Evolutionary conservation across 768 basidiomycete genomes (phyloP).

Genomic region (Paxillus ammoniavirescens): DNA sequence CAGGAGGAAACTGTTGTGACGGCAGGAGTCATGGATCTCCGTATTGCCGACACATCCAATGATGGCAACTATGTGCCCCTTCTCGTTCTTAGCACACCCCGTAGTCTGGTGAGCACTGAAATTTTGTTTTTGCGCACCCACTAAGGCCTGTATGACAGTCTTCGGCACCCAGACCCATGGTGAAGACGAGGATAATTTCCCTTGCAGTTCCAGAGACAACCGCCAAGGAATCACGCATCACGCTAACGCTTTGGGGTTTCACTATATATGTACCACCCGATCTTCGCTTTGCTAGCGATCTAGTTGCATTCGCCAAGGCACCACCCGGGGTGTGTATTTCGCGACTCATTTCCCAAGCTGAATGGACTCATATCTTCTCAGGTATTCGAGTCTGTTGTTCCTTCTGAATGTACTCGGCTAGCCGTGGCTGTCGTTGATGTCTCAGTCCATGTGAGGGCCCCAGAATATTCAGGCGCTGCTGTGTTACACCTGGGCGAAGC

Average conservation of each 20-base stretch:
- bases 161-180: conserved; percentile 44
- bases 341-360: neutral
- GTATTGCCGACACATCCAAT: conserved; percentile 46
- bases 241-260: conserved; percentile 60
- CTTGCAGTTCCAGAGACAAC: conserved; percentile 54
- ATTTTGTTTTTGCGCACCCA: neutral
- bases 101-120: conserved; percentile 50
- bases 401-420: conserved; percentile 80
- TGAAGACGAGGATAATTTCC: conserved; percentile 71
- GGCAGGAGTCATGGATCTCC: conserved; percentile 60
- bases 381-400: conserved; percentile 93
- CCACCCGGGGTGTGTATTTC: conserved; percentile 76
- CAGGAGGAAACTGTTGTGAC: conserved; percentile 74
- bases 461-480: conserved; percentile 60
- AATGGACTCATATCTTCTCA: conserved; percentile 19
- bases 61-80: conserved; percentile 37
- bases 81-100: conserved; percentile 54
- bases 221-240: conserved; percentile 78
- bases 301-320: conserved; percentile 67
- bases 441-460: conserved; percentile 60
- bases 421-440: conserved; percentile 64
- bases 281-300: conserved; percentile 57
- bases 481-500: conserved; percentile 63
- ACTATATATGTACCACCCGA: conserved; percentile 64
- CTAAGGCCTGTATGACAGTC: conserved; percentile 33